Evolutionary conservation across 192 early-diverging fungal genomes (phyloP), one percentile per base, ranked within the genome.

Genomic region (Rhizoclosmatium globosum): DNA sequence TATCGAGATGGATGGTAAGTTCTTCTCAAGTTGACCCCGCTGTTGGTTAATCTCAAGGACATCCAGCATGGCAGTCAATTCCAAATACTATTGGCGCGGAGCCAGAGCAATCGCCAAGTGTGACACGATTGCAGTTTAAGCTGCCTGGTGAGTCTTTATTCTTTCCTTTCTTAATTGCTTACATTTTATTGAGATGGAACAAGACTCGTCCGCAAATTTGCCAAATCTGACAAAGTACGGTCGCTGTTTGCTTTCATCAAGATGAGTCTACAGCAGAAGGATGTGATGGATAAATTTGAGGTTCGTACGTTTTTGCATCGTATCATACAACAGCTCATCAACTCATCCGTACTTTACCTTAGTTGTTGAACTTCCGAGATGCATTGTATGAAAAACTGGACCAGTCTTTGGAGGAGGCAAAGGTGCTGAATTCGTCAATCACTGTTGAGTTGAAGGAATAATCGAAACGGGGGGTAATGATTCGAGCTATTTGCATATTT

Each of bases 161-260:
- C 6, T 53, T 53, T 17, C 50, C 6, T 53, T 53, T 53, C 50
- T 53, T 53, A 53, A 7, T 53, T 17, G 17, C 50, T 53, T 53
- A 53, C 50, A 13, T 17, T 7, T 17, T 13, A 7, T 53, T 53
- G 69, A 88, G 93, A 94, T 84, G 97, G 97, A 17, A 82, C 86
- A 21, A 91, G 91, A 21, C 79, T 92, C 42, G 91, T 97, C 65
- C 89, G 94, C 58, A 88, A 91, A 68, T 95, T 99, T 81, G 74
- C 80, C 46, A 94, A 93, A 79, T 77, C 88, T 0, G 94, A 93
- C 71, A 87, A 85, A 23, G 95, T 98, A 1, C 87, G 82, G 45
- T 79, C 81, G 4, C 79, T 99, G 48, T 97, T 97, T 87, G 92
- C 95, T 81, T 97, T 85, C 64, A 83, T 98, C 81, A 97, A 96